phyloP scores from a whole-genome alignment of 1,284 basidiomycete genomes.

The Puccinia polysora region DNA sequence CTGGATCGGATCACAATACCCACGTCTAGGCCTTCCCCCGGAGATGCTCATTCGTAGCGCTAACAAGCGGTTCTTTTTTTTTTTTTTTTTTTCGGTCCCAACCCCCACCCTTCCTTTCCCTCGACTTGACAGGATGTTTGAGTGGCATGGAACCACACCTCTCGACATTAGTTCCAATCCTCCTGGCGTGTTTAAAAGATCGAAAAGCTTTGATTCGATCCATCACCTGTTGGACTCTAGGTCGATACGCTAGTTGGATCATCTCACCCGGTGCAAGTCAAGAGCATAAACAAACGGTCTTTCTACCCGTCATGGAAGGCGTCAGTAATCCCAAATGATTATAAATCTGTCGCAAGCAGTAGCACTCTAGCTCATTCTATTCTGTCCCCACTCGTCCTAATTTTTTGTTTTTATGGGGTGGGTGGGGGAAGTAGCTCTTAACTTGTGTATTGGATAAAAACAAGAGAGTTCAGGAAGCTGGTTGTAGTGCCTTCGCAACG shows the following conservation, averaged over 20 bases:
- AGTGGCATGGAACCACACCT: constrained; percentile 91
- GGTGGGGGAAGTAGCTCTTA: constrained; percentile 67
- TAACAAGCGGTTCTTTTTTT: not conserved
- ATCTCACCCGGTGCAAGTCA: constrained; percentile 65
- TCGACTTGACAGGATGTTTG: constrained; percentile 72
- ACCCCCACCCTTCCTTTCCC: not conserved
- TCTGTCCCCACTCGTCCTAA: too few relatives aligned
- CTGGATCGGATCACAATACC: too few relatives aligned
- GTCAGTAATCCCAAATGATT: constrained; percentile 61
- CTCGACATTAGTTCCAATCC: constrained; percentile 82
- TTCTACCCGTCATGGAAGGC: constrained; percentile 95
- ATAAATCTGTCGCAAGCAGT: too few relatives aligned
- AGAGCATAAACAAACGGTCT: constrained; percentile 84
- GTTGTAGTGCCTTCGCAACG: constrained; percentile 96
- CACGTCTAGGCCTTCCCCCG: too few relatives aligned
- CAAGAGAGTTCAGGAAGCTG: constrained; percentile 98
- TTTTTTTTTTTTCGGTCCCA: constrained; percentile 17
- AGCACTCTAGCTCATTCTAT: not conserved
- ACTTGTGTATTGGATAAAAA: constrained; percentile 98
- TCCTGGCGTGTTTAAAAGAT: constrained; percentile 84
- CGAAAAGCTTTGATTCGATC: constrained; percentile 93
- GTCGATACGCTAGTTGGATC: constrained; percentile 97
- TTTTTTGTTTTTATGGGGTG: too few relatives aligned
- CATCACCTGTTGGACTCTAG: constrained; percentile 98
- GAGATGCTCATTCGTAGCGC: too few relatives aligned